Conservation (phyloP, 805 yeast genomes). For the Millerozyma miso region DNA sequence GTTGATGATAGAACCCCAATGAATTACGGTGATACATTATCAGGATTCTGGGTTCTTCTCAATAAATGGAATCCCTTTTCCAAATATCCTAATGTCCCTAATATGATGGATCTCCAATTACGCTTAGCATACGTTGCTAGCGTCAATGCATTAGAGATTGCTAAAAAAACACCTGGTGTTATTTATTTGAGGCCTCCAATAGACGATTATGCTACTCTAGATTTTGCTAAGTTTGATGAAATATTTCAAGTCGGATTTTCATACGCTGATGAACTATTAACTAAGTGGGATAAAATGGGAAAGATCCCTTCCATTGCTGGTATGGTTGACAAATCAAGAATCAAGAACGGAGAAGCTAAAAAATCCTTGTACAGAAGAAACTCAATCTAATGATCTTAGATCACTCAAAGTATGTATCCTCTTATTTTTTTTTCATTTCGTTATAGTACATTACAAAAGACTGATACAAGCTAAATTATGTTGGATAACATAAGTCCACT, state of each 20-base stretch:
- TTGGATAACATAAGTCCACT: no score
- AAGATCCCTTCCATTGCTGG: slow-evolving; percentile 65
- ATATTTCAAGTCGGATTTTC: slow-evolving; percentile 75
- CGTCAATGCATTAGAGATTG: slow-evolving; percentile 86
- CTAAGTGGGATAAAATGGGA: slow-evolving; percentile 47
- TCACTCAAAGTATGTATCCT: no score
- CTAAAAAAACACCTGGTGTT: slow-evolving; percentile 81
- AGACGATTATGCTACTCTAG: slow-evolving; percentile 86
- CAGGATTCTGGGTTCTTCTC: slow-evolving; percentile 86
- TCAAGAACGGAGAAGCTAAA: slow-evolving; percentile 17
- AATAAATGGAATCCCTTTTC: slow-evolving; percentile 91
- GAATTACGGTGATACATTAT: slow-evolving; percentile 87
- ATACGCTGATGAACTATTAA: slow-evolving; percentile 61
- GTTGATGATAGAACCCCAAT: slow-evolving; percentile 87
- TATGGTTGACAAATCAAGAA: slow-evolving; percentile 15
- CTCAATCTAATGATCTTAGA: slow-evolving; percentile 54
- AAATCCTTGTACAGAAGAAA: slow-evolving; percentile 49
- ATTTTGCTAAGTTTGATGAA: slow-evolving; percentile 88
- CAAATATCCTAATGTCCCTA: slow-evolving; percentile 81
- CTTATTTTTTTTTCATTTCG: no score
- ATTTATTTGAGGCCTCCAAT: slow-evolving; percentile 90
- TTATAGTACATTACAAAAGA: no score
- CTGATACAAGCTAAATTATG: no score
- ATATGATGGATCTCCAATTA: slow-evolving; percentile 91
- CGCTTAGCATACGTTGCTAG: slow-evolving; percentile 92